Evolutionary conservation across 164 flowering plant genomes (phyloP).

Genomic region (Platanus orientalis): DNA sequence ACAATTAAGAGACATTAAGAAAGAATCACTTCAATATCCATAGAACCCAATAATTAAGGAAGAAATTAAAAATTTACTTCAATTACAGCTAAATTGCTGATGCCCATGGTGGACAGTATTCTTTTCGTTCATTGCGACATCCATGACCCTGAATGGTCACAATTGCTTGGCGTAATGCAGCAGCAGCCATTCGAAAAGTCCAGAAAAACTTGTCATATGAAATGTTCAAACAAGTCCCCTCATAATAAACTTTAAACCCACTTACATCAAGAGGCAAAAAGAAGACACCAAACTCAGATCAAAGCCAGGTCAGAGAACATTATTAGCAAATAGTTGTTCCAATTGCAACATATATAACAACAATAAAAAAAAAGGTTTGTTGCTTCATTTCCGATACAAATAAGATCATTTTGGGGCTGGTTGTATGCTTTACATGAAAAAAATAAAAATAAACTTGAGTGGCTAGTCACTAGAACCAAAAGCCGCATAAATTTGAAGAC

Average conservation of each 20-base stretch:
- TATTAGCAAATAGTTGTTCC: not conserved
- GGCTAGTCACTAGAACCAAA: too few species aligned
- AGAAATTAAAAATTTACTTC: not conserved
- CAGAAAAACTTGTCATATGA: not conserved
- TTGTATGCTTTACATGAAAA: too few species aligned
- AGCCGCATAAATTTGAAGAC: too few species aligned
- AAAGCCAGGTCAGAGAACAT: not conserved
- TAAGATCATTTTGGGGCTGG: too few species aligned
- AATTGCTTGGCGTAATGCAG: conserved; percentile 42
- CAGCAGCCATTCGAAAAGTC: conserved; percentile 60
- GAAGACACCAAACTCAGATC: too few species aligned
- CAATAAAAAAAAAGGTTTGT: too few species aligned
- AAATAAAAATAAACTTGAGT: too few species aligned
- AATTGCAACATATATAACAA: too few species aligned
- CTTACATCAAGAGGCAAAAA: not conserved
- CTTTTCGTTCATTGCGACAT: conserved; percentile 14
- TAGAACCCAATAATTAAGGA: not conserved
- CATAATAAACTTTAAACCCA: too few species aligned
- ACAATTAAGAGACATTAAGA: not conserved
- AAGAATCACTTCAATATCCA: not conserved
- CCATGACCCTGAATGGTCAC: conserved; percentile 39
- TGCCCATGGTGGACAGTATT: not conserved
- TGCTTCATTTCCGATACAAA: too few species aligned
- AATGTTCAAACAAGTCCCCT: too few species aligned
- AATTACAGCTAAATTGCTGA: not conserved